A percentile compares a stretch with the other conserved stretches of the same genome.
phyloP scores from a whole-genome alignment of 2,329 filamentous ascomycete species.

The Paecilomyces dactylethromorphus region DNA sequence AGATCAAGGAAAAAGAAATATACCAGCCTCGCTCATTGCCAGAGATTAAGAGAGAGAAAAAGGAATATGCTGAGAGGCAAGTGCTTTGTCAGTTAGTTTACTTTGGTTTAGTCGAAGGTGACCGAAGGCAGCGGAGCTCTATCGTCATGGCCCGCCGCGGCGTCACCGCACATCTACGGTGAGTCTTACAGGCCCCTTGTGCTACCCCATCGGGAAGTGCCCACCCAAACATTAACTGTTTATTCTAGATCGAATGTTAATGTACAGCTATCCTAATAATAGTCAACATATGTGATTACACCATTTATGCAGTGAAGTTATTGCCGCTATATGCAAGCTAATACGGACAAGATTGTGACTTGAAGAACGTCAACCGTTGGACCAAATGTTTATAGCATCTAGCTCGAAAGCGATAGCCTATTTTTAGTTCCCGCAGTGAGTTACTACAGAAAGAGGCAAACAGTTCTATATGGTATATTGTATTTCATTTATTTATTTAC shows the following conservation, averaged over 20 bases:
- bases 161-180: slow-evolving; percentile 5
- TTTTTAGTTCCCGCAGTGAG: neutral
- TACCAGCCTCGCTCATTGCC: neutral
- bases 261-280: too few relatives aligned
- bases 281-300: too few relatives aligned
- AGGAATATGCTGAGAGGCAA: neutral
- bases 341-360: too few relatives aligned
- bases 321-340: too few relatives aligned
- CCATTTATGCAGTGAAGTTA: too few relatives aligned
- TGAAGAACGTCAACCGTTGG: too few relatives aligned
- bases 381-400: too few relatives aligned
- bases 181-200: neutral
- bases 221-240: neutral
- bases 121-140: slow-evolving; percentile 13
- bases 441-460: neutral
- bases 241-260: too few relatives aligned
- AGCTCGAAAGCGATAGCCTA: too few relatives aligned
- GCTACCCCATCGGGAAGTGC: neutral
- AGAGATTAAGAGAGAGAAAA: neutral
- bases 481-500: neutral
- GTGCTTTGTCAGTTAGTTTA: neutral
- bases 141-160: slow-evolving; percentile 15
- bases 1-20: neutral
- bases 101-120: neutral
- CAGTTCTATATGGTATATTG: neutral